Conservation (phyloP, 805 yeast species). For the Yueomyces sinensis region DNA sequence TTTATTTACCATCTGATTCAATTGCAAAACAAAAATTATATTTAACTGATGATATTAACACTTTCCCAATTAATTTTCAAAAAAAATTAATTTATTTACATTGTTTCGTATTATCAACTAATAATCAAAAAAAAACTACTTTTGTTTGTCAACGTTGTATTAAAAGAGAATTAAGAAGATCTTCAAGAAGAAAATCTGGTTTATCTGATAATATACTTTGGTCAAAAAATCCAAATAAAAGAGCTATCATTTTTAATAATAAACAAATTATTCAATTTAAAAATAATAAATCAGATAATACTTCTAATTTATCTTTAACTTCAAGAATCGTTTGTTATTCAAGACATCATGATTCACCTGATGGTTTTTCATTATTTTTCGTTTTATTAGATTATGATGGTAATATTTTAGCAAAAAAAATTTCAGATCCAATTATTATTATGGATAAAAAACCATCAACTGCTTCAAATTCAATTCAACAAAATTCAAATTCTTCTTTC, state of each 20-base stretch:
- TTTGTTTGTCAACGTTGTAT: conserved; percentile 81
- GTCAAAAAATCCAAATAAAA: conserved; percentile 56
- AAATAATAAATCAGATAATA: conserved; percentile 5
- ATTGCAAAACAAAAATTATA: conserved; percentile 80
- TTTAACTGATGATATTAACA: conserved; percentile 30
- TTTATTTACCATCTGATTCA: conserved; percentile 78
- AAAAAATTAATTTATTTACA: conserved; percentile 56
- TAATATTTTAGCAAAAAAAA: conserved; percentile 54
- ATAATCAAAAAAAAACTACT: conserved; percentile 33
- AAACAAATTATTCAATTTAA: conserved; percentile 59
- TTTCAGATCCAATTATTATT: conserved; percentile 70
- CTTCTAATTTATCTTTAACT: conserved; percentile 23
- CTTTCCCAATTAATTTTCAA: conserved; percentile 33
- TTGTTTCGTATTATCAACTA: conserved; percentile 62
- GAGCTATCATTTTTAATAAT: conserved; percentile 85
- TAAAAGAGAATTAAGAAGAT: conserved; percentile 86
- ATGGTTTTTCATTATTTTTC: conserved; percentile 67
- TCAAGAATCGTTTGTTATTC: conserved; percentile 90
- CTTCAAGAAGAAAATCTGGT: conserved; percentile 81
- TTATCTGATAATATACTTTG: conserved; percentile 65
- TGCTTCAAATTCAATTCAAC: not conserved
- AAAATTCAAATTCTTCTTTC: not conserved
- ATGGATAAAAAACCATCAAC: conserved; percentile 78
- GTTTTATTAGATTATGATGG: conserved; percentile 50
- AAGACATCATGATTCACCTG: conserved; percentile 83